phyloP scores from a whole-genome alignment of 1,284 basidiomycete species.

The Pyrrhoderma noxium region DNA sequence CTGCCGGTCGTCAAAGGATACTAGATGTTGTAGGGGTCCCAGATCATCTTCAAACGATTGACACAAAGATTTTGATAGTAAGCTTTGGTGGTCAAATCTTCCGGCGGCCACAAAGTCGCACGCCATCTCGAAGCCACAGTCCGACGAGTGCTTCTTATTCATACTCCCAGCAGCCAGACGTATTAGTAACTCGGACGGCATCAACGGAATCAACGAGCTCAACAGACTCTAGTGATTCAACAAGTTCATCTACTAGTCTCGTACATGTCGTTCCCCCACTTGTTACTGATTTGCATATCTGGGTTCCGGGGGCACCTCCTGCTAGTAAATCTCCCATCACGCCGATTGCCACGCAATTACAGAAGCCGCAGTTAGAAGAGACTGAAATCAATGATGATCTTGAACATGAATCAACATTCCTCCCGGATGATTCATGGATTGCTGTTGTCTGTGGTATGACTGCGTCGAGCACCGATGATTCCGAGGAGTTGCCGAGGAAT shows the following conservation, averaged over 20 bases:
- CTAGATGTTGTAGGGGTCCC: conserved; percentile 57
- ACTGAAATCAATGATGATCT: not conserved
- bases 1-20: conserved; percentile 42
- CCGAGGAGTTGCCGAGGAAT: conserved; percentile 47
- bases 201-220: conserved; percentile 14
- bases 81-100: conserved; percentile 76
- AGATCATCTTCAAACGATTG: conserved; percentile 36
- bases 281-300: conserved; percentile 29
- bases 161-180: conserved; percentile 5
- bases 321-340: conserved; percentile 25
- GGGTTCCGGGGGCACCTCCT: conserved; percentile 38
- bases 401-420: conserved; percentile 29
- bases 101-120: conserved; percentile 43
- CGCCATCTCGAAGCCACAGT: conserved; percentile 30
- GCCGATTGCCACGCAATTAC: conserved; percentile 8
- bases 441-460: conserved; percentile 62
- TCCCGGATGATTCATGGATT: conserved; percentile 67
- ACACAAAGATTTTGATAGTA: conserved; percentile 59
- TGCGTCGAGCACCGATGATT: conserved; percentile 47
- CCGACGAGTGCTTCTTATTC: conserved; percentile 10
- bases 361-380: not conserved
- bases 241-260: not conserved
- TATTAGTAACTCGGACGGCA: not conserved
- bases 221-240: not conserved
- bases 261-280: conserved; percentile 18